Conservation (phyloP, 805 yeast genomes). For the Grigorovia humatica region DNA sequence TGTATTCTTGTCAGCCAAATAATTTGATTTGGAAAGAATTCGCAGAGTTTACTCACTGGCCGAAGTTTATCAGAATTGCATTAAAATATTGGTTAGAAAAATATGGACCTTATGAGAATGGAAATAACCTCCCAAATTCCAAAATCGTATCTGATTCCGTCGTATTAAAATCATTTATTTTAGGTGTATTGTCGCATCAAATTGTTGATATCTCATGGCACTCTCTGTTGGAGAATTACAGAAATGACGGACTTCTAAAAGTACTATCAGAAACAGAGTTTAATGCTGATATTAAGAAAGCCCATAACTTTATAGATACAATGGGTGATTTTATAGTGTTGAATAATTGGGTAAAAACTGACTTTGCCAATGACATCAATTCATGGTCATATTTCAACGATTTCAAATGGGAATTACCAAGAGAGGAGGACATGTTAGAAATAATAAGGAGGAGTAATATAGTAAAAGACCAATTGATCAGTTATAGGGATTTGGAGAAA, state of each 20-base stretch:
- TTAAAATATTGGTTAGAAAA: slow-evolving; percentile 34
- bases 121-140: too few species aligned
- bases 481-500: slow-evolving; percentile 29
- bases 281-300: slow-evolving; percentile 36
- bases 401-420: slow-evolving; percentile 35
- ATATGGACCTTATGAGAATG: slow-evolving; percentile 10
- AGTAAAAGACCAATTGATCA: slow-evolving; percentile 20
- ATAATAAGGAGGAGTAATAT: slow-evolving; percentile 32
- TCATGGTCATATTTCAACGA: slow-evolving; percentile 17
- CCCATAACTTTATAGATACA: slow-evolving; percentile 48
- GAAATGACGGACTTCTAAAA: slow-evolving; percentile 38
- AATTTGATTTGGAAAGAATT: slow-evolving; percentile 30
- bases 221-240: slow-evolving; percentile 35
- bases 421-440: slow-evolving; percentile 31
- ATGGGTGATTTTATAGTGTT: slow-evolving; percentile 54
- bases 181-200: slow-evolving; percentile 54
- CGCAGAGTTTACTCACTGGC: slow-evolving; percentile 65
- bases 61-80: slow-evolving; percentile 44
- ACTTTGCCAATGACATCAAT: not conserved
- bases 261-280: slow-evolving; percentile 45
- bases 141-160: slow-evolving; percentile 15
- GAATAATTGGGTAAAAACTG: slow-evolving; percentile 26
- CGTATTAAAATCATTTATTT: slow-evolving; percentile 42
- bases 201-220: slow-evolving; percentile 62
- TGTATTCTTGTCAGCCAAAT: slow-evolving; percentile 47